phyloP scores from a whole-genome alignment of 441 rosid species.

The Euphorbia schlechtendalii region DNA sequence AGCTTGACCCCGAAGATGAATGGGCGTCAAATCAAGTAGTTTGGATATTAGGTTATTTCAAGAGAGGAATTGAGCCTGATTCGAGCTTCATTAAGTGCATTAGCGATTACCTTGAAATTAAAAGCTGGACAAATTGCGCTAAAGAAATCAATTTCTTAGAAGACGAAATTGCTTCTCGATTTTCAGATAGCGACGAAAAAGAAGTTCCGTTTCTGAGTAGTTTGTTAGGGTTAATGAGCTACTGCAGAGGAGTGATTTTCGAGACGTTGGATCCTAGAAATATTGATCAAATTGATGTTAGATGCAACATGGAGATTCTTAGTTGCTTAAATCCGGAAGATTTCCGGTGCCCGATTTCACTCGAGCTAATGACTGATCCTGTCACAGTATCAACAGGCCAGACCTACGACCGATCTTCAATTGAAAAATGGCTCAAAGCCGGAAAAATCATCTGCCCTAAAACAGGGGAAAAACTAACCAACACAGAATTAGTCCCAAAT shows the following conservation, averaged over 20 bases:
- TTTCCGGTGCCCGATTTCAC: constrained; percentile 77
- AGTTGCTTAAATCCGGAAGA: constrained; percentile 54
- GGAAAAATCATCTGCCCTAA: constrained; percentile 71
- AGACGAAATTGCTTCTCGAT: constrained; percentile 34
- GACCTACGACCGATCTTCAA: constrained; percentile 75
- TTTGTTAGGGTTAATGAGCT: constrained; percentile 50
- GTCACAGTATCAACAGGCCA: constrained; percentile 71
- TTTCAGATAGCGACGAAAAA: constrained; percentile 26
- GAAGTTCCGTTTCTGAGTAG: constrained; percentile 47
- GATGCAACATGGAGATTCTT: constrained; percentile 31
- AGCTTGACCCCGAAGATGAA: constrained; percentile 40
- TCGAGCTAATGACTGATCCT: constrained; percentile 77
- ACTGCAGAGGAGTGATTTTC: constrained; percentile 54
- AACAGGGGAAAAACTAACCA: constrained; percentile 53
- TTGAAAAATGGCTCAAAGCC: constrained; percentile 64
- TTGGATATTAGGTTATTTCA: constrained; percentile 35
- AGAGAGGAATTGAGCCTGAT: constrained; percentile 52
- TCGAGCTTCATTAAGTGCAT: constrained; percentile 31
- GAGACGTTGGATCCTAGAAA: constrained; percentile 29
- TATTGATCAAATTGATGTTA: constrained; percentile 26
- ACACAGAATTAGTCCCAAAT: constrained; percentile 52
- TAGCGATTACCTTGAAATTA: constrained; percentile 46
- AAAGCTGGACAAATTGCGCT: constrained; percentile 51
- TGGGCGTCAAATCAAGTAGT: constrained; percentile 29
- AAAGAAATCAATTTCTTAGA: constrained; percentile 52